phyloP scores from a whole-genome alignment of 306 rosid genomes.

The Boehmeria nivea region DNA sequence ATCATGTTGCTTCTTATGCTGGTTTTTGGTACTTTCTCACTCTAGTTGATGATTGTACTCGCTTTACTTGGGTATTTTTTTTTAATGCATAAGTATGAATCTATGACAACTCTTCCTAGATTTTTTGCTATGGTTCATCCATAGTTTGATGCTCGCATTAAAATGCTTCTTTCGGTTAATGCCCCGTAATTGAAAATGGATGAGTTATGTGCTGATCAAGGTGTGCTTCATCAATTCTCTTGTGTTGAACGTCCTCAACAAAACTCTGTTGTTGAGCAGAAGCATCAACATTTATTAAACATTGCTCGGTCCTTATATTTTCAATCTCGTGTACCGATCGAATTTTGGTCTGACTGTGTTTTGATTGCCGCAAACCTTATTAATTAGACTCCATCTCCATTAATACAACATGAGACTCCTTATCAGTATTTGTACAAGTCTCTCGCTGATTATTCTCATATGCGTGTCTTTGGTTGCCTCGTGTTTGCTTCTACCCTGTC shows the following conservation, averaged over 20 bases:
- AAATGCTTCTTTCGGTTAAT: not conserved
- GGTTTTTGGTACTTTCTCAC: not conserved
- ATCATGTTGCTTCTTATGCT: not conserved
- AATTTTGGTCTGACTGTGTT: not conserved
- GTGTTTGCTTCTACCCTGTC: too few relatives aligned
- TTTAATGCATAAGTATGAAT: too few relatives aligned
- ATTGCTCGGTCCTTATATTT: not conserved
- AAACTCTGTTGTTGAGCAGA: not conserved
- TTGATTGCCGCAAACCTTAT: not conserved
- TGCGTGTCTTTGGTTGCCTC: too few relatives aligned
- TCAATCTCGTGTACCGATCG: not conserved
- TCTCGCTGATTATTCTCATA: too few relatives aligned
- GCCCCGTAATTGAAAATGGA: not conserved
- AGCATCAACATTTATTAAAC: not conserved
- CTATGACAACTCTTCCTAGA: not conserved
- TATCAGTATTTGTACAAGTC: not conserved
- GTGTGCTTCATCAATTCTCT: not conserved
- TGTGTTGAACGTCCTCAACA: not conserved
- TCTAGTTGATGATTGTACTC: not conserved
- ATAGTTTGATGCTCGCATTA: not conserved
- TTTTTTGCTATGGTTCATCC: not conserved
- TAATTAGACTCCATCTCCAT: not conserved
- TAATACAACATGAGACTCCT: not conserved
- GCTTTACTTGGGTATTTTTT: not conserved
- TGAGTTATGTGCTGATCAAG: not conserved